A percentile compares a stretch with the other conserved stretches of the same genome.
These are phyloP conservation scores for Allomyces macrogynus DNA, from an alignment of 192 early-diverging fungal genomes.

Conservation along the genomic window DNA sequence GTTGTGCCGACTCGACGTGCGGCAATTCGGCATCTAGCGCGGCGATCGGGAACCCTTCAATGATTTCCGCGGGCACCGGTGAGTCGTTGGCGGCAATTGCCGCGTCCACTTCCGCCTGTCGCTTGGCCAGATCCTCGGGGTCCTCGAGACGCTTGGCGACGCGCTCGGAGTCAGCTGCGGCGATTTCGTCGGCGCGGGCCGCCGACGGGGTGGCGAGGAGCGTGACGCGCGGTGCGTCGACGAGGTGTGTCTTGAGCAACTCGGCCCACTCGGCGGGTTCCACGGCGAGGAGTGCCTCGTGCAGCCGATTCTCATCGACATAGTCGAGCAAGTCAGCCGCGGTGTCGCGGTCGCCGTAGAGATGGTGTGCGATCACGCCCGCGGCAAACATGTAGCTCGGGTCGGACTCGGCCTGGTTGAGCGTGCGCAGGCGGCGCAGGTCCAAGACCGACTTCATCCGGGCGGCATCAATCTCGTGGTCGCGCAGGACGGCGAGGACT, in stretches of 20 bases:
- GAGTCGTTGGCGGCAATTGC: slow-evolving; percentile 26
- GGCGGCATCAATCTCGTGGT: background rate
- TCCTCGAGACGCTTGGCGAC: slow-evolving; percentile 20
- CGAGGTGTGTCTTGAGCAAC: slow-evolving; percentile 15
- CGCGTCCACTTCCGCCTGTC: slow-evolving; percentile 23
- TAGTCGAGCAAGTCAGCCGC: background rate
- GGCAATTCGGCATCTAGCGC: background rate
- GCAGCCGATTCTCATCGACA: background rate
- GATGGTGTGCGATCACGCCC: background rate
- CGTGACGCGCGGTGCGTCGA: slow-evolving; percentile 18
- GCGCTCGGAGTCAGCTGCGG: slow-evolving; percentile 26
- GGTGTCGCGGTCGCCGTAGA: background rate
- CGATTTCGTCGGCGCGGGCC: slow-evolving; percentile 21
- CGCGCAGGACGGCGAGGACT: background rate
- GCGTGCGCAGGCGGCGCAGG: background rate
- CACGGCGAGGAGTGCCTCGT: background rate
- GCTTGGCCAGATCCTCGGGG: slow-evolving; percentile 23
- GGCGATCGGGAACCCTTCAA: slow-evolving; percentile 6
- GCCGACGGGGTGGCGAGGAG: slow-evolving; percentile 33
- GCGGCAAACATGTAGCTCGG: background rate
- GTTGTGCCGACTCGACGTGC: slow-evolving; percentile 12
- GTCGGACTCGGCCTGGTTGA: background rate
- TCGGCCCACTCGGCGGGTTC: background rate
- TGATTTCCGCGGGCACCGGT: slow-evolving; percentile 27
- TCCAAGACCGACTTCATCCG: background rate